These are phyloP conservation scores for Aspergillus aculeatus DNA, from an alignment of 2,329 filamentous ascomycete genomes.

Conservation along the genomic window DNA sequence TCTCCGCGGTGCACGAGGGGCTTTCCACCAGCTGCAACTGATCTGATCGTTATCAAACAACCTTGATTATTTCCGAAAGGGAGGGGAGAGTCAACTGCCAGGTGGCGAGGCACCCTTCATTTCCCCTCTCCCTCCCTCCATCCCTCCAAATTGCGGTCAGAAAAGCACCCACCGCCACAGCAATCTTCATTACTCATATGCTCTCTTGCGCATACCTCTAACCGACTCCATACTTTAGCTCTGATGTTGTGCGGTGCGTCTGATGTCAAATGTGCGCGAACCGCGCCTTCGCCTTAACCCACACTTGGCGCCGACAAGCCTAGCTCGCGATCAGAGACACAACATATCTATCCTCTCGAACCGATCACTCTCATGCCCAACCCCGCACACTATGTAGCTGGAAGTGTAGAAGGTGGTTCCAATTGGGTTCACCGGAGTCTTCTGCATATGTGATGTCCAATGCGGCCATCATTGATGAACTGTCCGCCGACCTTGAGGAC, in stretches of 20 bases:
- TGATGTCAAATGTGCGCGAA: slow-evolving; percentile 4
- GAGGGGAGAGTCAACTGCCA: slow-evolving; percentile 12
- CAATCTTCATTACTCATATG: slow-evolving; percentile 3
- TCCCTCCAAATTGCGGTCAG: slow-evolving; percentile 27
- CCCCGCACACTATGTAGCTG: slow-evolving; percentile 16
- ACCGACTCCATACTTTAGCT: background rate
- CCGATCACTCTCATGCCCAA: slow-evolving; percentile 21
- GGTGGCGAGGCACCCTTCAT: slow-evolving; percentile 15
- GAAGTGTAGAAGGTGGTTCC: slow-evolving; percentile 1
- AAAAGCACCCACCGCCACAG: slow-evolving; percentile 20
- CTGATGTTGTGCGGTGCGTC: background rate
- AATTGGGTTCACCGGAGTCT: background rate
- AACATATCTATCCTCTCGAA: background rate
- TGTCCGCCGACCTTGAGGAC: too few relatives aligned
- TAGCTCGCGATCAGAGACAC: background rate
- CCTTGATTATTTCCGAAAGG: slow-evolving; percentile 7
- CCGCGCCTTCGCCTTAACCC: slow-evolving; percentile 8
- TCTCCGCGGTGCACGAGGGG: background rate
- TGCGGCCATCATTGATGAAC: too few relatives aligned
- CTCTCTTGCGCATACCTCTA: slow-evolving; percentile 2
- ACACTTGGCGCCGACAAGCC: background rate
- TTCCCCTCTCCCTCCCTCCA: too few relatives aligned
- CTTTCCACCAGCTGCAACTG: background rate
- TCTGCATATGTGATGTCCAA: background rate
- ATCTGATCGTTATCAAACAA: slow-evolving; percentile 7